These are phyloP conservation scores for Buxus sempervirens DNA, from an alignment of 164 flowering plant species.

Conservation along the genomic window DNA sequence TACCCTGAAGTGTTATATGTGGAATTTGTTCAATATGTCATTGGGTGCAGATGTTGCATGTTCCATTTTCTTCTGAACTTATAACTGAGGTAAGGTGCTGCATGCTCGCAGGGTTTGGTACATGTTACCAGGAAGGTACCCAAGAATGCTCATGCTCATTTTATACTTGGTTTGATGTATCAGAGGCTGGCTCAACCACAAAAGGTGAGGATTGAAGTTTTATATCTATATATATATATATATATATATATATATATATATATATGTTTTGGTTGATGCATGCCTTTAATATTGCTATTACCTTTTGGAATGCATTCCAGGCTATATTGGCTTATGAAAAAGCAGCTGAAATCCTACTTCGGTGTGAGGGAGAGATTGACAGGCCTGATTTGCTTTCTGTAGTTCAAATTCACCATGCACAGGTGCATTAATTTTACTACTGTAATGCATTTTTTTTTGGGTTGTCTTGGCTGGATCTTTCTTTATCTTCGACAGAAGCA, in stretches of 20 bases:
- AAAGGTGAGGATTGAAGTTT: conserved; percentile 47
- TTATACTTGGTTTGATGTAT: conserved; percentile 85
- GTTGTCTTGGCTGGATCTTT: not conserved
- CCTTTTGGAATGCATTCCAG: conserved; percentile 28
- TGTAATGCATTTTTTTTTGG: not conserved
- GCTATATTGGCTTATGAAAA: conserved; percentile 82
- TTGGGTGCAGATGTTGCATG: not conserved
- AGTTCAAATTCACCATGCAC: conserved; percentile 93
- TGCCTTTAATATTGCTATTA: not conserved
- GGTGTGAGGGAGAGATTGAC: conserved; percentile 67
- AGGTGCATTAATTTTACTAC: conserved; percentile 39
- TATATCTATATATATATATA: not conserved
- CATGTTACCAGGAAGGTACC: conserved; percentile 95
- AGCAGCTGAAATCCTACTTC: conserved; percentile 74
- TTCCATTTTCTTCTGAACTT: too few relatives aligned
- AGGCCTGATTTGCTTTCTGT: conserved; percentile 81
- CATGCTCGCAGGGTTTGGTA: conserved; percentile 60
- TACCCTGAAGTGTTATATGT: not conserved
- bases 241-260: not conserved
- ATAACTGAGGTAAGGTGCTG: not conserved
- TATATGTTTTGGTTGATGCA: not conserved
- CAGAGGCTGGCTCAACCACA: conserved; percentile 87
- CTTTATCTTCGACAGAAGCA: conserved; percentile 4
- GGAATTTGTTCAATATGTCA: not conserved
- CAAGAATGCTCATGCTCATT: conserved; percentile 94